A percentile compares a stretch with the other conserved stretches of the same genome.
Evolutionary conservation across 257 asterid species (phyloP).

Genomic region (Solanum acaule): DNA sequence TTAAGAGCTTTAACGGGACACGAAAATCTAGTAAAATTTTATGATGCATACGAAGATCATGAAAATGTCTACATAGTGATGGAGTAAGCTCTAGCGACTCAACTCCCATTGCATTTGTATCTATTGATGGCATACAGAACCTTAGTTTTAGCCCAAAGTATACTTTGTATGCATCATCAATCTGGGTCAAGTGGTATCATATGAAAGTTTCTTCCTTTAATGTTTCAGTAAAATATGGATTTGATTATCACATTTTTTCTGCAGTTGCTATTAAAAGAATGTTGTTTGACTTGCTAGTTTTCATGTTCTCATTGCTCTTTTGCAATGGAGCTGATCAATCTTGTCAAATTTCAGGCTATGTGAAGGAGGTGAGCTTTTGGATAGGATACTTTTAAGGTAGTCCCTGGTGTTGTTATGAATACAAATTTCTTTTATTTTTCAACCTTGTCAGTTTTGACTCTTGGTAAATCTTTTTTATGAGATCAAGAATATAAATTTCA

Average conservation of each 20-base stretch:
- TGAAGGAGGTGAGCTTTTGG: constrained; percentile 59
- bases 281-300: background rate
- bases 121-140: background rate
- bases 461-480: background rate
- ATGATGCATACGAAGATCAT: constrained; percentile 51
- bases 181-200: background rate
- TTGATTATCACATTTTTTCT: background rate
- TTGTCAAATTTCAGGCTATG: constrained; percentile 36
- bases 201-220: background rate
- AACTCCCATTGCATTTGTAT: background rate
- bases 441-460: background rate
- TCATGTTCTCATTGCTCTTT: background rate
- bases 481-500: background rate
- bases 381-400: constrained; percentile 52
- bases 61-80: constrained; percentile 47
- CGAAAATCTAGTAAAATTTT: constrained; percentile 43
- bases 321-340: background rate
- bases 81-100: constrained; percentile 40
- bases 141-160: background rate
- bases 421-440: background rate
- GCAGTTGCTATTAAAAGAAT: background rate
- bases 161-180: background rate
- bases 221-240: background rate
- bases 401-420: background rate
- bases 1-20: constrained; percentile 48